Base-by-base conservation (phyloP, 108 stramenopile genomes). In the Chaetoceros muelleri region DNA sequence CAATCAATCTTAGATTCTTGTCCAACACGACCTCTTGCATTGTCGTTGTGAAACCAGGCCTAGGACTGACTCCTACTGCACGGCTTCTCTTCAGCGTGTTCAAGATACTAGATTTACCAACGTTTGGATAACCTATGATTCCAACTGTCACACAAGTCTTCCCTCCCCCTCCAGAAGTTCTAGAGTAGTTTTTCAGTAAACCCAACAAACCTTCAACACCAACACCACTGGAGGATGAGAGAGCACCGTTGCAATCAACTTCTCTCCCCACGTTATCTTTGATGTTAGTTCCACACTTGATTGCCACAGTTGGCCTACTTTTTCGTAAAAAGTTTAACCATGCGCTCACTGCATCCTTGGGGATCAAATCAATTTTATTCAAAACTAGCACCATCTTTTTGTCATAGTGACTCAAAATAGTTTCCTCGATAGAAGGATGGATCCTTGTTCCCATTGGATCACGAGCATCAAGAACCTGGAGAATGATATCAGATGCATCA, bases 311-410 rank as follows among this genome's bases (percentile, higher is more conserved):
- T 25, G 86, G 83, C 46, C 85, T 89, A 18, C 76, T 76, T 13
- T 78, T 62, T 16, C 97, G 72, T 22, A 99, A 77, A 45, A 78
- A 74, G 10, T 79, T 90, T 24, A 99, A 72, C 99, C 99, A 99
- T 47, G 62, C 62, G 22, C 80, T 59, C 16, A 97, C 92, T 46
- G 93, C 96, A 5, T 92, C 84, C 61, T 88, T 90, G 17, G 99
- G 99, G 13, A 99, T 93, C 40, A 99, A 76, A 71, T 96, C 96
- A 65, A 97, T 94, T 70, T 99, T 99, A 74, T 99, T 99, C 55
- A 99, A 49, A 1, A 99, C 97, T n/a, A 98, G 65, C 13, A 99
- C 96, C 77, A 99, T 87, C 2, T 82, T 72, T 63, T 98, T 99
- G 66, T 93, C 90, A 20, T 79, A 63, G 50, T 85, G 85, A 22